Percentiles rank a stretch among this genome's conserved stretches.
Evolutionary conservation across 148 eudicot species (phyloP).

Genomic region (Dianthus caryophyllus): DNA sequence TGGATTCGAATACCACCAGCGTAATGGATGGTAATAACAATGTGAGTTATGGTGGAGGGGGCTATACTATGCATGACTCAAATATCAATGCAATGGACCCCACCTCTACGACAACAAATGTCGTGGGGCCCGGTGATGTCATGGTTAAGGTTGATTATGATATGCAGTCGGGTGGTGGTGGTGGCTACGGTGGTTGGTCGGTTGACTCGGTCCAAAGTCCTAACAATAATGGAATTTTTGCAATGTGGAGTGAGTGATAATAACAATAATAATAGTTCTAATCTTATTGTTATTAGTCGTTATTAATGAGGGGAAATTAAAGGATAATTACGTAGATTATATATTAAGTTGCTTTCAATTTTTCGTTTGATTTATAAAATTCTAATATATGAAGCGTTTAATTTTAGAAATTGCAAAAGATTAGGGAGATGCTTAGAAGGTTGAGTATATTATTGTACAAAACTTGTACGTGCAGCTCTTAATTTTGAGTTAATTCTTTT

Average conservation of each 20-base stretch:
- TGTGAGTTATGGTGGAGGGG: conserved; percentile 50
- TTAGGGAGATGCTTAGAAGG: not conserved
- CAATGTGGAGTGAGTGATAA: conserved; percentile 74
- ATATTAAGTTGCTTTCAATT: not conserved
- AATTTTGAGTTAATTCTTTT: too few relatives aligned
- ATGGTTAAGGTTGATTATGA: conserved; percentile 83
- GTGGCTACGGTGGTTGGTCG: conserved; percentile 59
- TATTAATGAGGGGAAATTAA: too few relatives aligned
- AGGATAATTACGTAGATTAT: not conserved
- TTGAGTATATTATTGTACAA: too few relatives aligned
- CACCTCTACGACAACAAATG: conserved; percentile 31
- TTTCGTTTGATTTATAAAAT: not conserved
- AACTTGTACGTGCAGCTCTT: too few relatives aligned
- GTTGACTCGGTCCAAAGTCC: conserved; percentile 67
- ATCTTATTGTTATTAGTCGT: too few relatives aligned
- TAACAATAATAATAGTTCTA: too few relatives aligned
- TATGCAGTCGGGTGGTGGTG: conserved; percentile 35
- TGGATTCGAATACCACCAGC: conserved; percentile 36
- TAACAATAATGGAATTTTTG: conserved; percentile 50
- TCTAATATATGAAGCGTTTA: not conserved
- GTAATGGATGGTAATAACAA: conserved; percentile 43
- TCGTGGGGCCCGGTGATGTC: conserved; percentile 45
- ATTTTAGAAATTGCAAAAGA: not conserved
- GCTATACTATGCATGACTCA: conserved; percentile 25
- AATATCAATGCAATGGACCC: conserved; percentile 31